A percentile compares a stretch with the other conserved stretches of the same genome.
Evolutionary conservation across 257 asterid genomes (phyloP).

Genomic region (Gentiana dahurica): DNA sequence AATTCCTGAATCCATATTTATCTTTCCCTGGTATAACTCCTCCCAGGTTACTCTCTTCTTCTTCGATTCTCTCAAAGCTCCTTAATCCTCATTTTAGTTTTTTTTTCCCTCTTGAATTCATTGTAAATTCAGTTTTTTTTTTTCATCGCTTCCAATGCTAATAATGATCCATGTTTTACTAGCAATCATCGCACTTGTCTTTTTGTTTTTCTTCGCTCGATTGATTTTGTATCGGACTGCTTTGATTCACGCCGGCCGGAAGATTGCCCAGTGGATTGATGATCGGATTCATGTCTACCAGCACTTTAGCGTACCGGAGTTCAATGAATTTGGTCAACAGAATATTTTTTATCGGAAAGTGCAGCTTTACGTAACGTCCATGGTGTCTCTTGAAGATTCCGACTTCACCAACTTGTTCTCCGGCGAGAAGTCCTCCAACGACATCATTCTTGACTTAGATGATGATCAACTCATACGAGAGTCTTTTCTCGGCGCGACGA

Average conservation of each 20-base stretch:
- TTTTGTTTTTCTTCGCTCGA: slow-evolving; percentile 25
- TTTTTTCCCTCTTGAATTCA: neutral
- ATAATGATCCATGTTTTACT: slow-evolving; percentile 21
- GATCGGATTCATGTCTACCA: slow-evolving; percentile 67
- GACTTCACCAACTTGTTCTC: slow-evolving; percentile 51
- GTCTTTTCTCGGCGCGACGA: slow-evolving; percentile 48
- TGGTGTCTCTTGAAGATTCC: slow-evolving; percentile 47
- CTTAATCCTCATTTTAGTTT: neutral
- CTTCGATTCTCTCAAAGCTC: no score
- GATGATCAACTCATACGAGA: slow-evolving; percentile 36
- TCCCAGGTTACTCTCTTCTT: no score
- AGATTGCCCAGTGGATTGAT: slow-evolving; percentile 38
- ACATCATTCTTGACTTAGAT: slow-evolving; percentile 39
- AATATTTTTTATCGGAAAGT: slow-evolving; percentile 44
- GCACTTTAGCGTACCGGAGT: slow-evolving; percentile 46
- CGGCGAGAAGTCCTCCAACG: slow-evolving; percentile 34
- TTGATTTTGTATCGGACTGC: slow-evolving; percentile 55
- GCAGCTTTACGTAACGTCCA: slow-evolving; percentile 37
- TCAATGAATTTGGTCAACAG: slow-evolving; percentile 42
- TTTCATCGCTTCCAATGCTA: no score
- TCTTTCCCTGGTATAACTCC: no score
- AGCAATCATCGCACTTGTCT: slow-evolving; percentile 11
- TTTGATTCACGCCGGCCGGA: slow-evolving; percentile 40
- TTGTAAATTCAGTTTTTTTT: neutral
- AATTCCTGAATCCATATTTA: no score